A percentile compares a stretch with the other conserved stretches of the same genome.
Conservation (phyloP, 163 green algal species). For the Volvox carteri region DNA sequence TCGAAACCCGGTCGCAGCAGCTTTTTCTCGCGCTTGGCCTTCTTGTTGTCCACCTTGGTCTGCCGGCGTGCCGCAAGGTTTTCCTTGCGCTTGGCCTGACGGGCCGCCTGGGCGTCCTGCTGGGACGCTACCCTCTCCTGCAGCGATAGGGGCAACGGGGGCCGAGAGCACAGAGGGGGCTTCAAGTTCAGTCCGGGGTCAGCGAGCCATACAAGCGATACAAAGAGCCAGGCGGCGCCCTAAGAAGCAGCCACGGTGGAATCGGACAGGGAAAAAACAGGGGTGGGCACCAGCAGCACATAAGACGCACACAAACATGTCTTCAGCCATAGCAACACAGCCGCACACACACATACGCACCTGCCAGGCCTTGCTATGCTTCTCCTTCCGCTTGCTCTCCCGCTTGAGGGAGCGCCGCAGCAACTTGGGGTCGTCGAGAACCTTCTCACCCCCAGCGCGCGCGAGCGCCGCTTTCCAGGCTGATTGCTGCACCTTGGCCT, state of each 20-base stretch:
- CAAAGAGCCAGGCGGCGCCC: no score
- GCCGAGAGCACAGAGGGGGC: no score
- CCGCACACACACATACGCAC: no score
- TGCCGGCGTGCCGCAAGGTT: slow-evolving; percentile 82
- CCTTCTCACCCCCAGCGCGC: slow-evolving; percentile 85
- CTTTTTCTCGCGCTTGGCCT: slow-evolving; percentile 92
- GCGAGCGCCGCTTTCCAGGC: slow-evolving; percentile 83
- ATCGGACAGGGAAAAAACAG: not conserved
- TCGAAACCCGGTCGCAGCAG: slow-evolving; percentile 91
- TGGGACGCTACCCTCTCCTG: slow-evolving; percentile 75
- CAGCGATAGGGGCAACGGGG: not conserved
- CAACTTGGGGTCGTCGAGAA: slow-evolving; percentile 94
- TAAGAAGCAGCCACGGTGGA: not conserved
- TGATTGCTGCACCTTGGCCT: slow-evolving; percentile 62
- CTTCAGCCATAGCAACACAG: not conserved
- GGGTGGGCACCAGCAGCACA: no score
- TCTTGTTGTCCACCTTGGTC: slow-evolving; percentile 84
- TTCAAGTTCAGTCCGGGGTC: no score
- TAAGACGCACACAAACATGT: not conserved
- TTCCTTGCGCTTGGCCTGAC: slow-evolving; percentile 86
- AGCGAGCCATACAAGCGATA: no score
- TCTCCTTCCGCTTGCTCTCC: slow-evolving; percentile 82
- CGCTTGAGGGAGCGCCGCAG: slow-evolving; percentile 83
- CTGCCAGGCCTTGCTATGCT: slow-evolving; percentile 82
- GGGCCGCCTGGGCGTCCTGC: slow-evolving; percentile 72